Base-by-base conservation (phyloP, 805 yeast genomes). In the Brettanomyces naardenensis region DNA sequence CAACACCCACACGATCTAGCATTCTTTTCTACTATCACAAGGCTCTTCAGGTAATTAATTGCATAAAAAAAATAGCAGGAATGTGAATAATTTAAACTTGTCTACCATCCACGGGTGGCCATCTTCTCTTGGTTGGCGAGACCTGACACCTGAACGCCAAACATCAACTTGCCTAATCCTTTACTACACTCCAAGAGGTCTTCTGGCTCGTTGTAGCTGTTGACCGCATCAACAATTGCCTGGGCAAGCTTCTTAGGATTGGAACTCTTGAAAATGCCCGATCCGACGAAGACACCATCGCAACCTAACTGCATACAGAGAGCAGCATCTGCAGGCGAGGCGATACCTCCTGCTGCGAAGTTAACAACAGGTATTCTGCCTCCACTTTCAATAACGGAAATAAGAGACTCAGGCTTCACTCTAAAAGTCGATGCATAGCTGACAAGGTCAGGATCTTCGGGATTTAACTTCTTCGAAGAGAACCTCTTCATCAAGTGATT, bases 281-380 rank as follows among this genome's bases (percentile, higher is more conserved):
- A 78, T 15, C 86, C 86, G 20, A 78, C 87, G 49, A 80, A 80
- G 22, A 80, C 82, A 44, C 87, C 87, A 53, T 80, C 87, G 51
- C 82, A 76, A n/a, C 87, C 87, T 44, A 79, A 61, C 53, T 78
- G 81, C 87, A 84, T 83, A 59, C 85, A 76, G 45, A 84, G 62
- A 17, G 92, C 92, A 19, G 94, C 94, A 58, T 83, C 94, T 6
- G 89, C 78, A 25, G 94, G 94, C 10, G 94, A 80, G 7, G 94
- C 92, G 36, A 83, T 80, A 42, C 94, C 94, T 31, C 94, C 94
- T 21, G 92, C 92, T 29, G 92, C 90, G 54, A 83, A 83, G 64
- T 81, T 83, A 39, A 84, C 92, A 31, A 83, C 94, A 1, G 89
- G 89, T 44, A 83, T 68, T 51, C 75, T 74, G 23, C 85, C 85